Conservation (phyloP, 148 eudicot species). For the Cornus controversa region DNA sequence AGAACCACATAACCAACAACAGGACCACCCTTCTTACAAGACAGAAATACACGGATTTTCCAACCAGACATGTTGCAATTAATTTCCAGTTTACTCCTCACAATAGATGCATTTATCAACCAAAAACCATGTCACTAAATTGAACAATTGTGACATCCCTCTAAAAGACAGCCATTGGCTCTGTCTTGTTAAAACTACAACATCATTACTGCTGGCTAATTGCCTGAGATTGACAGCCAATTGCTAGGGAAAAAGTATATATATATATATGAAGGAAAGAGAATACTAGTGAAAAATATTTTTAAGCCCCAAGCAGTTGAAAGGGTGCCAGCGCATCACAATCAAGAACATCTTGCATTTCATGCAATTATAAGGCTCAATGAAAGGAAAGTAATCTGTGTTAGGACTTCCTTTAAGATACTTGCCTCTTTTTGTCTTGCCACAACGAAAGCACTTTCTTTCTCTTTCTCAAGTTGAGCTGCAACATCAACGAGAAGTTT, state of each 20-base stretch:
- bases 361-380: background rate
- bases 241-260: too few species aligned
- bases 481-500: slow-evolving; percentile 60
- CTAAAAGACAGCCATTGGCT: too few species aligned
- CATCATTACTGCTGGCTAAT: too few species aligned
- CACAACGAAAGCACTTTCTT: slow-evolving; percentile 51
- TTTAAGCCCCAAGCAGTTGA: too few species aligned
- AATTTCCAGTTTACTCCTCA: too few species aligned
- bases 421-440: slow-evolving; percentile 71
- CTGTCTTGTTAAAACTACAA: too few species aligned
- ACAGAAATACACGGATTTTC: background rate
- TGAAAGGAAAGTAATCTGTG: background rate
- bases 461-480: slow-evolving; percentile 70
- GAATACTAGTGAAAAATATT: background rate
- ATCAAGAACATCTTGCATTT: too few species aligned
- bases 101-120: background rate
- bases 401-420: background rate
- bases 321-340: background rate
- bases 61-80: too few species aligned
- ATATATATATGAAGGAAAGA: too few species aligned
- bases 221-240: background rate
- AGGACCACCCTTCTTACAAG: too few species aligned
- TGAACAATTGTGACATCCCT: background rate
- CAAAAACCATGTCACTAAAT: background rate
- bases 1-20: too few species aligned